phyloP scores from a whole-genome alignment of 441 rosid species.

The Populus hybrid region DNA sequence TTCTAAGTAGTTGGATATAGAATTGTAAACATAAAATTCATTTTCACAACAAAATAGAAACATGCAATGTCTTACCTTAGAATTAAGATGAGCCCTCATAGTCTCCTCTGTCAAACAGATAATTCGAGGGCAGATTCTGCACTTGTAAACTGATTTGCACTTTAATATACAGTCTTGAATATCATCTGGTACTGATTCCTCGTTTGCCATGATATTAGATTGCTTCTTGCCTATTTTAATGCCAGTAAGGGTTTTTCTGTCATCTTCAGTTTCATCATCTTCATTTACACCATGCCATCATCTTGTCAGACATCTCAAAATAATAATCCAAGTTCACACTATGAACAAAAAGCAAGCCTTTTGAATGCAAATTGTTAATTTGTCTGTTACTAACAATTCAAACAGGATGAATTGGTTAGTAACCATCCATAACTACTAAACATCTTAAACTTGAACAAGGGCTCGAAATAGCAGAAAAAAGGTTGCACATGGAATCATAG shows the following conservation, averaged over 20 bases:
- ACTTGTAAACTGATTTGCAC: slow-evolving; percentile 68
- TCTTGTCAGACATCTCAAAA: slow-evolving; percentile 2
- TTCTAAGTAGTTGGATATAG: background rate
- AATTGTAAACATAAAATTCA: background rate
- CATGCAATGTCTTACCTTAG: slow-evolving; percentile 52
- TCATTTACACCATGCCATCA: slow-evolving; percentile 13
- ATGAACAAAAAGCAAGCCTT: background rate
- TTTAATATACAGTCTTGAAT: slow-evolving; percentile 54
- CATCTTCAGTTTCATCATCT: slow-evolving; percentile 44
- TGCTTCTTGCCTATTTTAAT: slow-evolving; percentile 17
- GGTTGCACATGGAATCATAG: background rate
- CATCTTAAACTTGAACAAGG: background rate
- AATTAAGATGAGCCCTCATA: slow-evolving; percentile 59
- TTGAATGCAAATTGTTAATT: background rate
- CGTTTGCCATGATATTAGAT: slow-evolving; percentile 11
- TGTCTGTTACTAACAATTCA: background rate
- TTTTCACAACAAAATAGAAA: background rate
- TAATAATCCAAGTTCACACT: background rate
- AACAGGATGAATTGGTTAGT: background rate
- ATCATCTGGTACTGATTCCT: slow-evolving; percentile 35
- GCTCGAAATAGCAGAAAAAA: background rate
- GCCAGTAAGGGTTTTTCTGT: slow-evolving; percentile 15
- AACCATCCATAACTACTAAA: background rate
- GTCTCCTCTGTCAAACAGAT: slow-evolving; percentile 65
- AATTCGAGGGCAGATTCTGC: slow-evolving; percentile 70